These are phyloP conservation scores for Tulasnella sp. DNA, from an alignment of 768 basidiomycete genomes.

Conservation along the genomic window DNA sequence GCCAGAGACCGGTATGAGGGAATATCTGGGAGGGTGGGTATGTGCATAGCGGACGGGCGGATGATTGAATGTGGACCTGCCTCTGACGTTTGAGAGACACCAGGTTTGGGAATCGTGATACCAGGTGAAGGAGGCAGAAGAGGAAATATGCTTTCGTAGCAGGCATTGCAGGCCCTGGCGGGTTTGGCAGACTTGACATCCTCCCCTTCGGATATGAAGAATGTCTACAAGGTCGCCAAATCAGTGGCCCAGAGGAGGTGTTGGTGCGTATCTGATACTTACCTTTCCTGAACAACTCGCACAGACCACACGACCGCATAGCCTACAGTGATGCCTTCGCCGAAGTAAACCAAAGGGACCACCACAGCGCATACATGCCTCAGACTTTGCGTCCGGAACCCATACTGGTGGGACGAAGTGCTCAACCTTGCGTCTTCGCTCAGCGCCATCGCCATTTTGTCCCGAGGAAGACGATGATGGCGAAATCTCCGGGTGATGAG, in stretches of 20 bases:
- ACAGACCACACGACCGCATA: constrained; percentile 82
- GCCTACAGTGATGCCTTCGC: constrained; percentile 73
- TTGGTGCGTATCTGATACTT: constrained; percentile 21
- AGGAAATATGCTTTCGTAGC: constrained; percentile 81
- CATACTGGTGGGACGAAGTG: constrained; percentile 87
- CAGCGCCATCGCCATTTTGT: constrained; percentile 24
- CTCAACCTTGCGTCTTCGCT: constrained; percentile 40
- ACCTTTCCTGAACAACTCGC: constrained; percentile 74
- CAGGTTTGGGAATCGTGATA: neutral
- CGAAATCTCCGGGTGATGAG: constrained; percentile 46
- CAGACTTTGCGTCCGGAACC: constrained; percentile 81
- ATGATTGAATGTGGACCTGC: neutral
- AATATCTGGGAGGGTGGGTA: constrained; percentile 11
- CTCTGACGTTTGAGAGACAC: neutral
- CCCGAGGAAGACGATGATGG: constrained; percentile 23
- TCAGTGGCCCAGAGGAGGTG: neutral
- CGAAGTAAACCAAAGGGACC: constrained; percentile 61
- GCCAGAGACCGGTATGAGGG: constrained; percentile 1
- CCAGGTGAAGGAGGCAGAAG: constrained; percentile 15
- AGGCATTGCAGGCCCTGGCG: constrained; percentile 74
- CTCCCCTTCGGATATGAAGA: constrained; percentile 57
- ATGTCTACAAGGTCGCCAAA: constrained; percentile 44
- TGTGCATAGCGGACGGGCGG: constrained; percentile 6
- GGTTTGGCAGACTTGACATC: constrained; percentile 42
- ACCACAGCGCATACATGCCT: constrained; percentile 76